A percentile compares a stretch with the other conserved stretches of the same genome.
phyloP scores from a whole-genome alignment of 208 protist species.

The Crithidia bombi region DNA sequence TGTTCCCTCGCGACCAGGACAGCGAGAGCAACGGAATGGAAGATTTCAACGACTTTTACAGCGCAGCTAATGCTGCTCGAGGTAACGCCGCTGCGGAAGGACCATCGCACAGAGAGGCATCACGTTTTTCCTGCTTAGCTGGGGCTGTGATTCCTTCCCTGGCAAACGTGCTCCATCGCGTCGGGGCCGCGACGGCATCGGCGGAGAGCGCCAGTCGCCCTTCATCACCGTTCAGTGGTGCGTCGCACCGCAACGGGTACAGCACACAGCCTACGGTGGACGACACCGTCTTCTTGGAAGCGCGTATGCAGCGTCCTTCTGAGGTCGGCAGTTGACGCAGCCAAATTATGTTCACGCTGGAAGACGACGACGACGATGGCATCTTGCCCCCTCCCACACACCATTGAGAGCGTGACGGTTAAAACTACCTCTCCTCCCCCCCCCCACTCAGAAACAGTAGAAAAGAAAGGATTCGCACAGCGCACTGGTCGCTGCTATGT shows the following conservation, averaged over 20 bases:
- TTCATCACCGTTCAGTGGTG: background rate
- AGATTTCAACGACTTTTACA: too few relatives aligned
- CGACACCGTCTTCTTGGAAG: background rate
- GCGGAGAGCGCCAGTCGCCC: background rate
- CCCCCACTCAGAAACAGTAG: too few relatives aligned
- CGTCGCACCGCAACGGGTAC: slow-evolving; percentile 3
- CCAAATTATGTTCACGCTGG: slow-evolving; percentile 10
- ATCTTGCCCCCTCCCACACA: background rate
- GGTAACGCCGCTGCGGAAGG: too few relatives aligned
- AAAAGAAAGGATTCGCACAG: too few relatives aligned
- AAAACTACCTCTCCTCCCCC: background rate
- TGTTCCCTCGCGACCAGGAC: too few relatives aligned
- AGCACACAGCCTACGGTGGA: background rate
- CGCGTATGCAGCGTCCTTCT: background rate
- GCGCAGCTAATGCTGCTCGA: too few relatives aligned
- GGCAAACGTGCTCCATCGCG: background rate
- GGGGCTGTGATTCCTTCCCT: background rate
- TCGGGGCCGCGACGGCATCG: background rate
- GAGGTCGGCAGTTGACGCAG: background rate
- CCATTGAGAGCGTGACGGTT: too few relatives aligned
- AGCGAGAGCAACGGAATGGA: too few relatives aligned
- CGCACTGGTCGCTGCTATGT: too few relatives aligned
- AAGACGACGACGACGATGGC: slow-evolving; percentile 23
- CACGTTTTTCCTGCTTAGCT: too few relatives aligned
- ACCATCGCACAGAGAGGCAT: too few relatives aligned